A percentile compares a stretch with the other conserved stretches of the same genome.
Evolutionary conservation across 257 asterid genomes (phyloP).

Genomic region (Jacaranda copaia): DNA sequence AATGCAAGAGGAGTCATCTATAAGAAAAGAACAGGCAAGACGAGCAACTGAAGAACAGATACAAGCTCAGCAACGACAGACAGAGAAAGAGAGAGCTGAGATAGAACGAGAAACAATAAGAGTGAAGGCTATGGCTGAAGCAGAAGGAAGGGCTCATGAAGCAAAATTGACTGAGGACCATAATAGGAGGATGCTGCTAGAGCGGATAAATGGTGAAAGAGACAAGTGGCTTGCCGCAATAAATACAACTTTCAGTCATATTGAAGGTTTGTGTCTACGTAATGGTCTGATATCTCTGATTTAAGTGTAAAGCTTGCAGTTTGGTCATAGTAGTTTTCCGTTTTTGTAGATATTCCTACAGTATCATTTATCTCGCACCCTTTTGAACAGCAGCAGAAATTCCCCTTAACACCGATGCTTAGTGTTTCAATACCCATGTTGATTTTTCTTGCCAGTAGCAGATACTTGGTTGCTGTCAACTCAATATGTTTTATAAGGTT

Average conservation of each 20-base stretch:
- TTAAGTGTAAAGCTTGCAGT: slow-evolving; percentile 9
- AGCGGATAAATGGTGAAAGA: slow-evolving; percentile 81
- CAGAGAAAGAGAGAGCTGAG: slow-evolving; percentile 95
- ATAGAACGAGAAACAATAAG: slow-evolving; percentile 89
- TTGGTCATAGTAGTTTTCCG: slow-evolving; percentile 10
- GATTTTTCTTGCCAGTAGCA: not conserved
- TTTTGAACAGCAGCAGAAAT: not conserved
- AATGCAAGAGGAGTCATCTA: slow-evolving; percentile 94
- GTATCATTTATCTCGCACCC: not conserved
- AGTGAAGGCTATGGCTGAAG: slow-evolving; percentile 93
- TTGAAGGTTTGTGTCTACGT: slow-evolving; percentile 68
- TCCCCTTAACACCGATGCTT: not conserved
- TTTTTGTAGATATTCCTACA: not conserved
- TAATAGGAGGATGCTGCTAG: slow-evolving; percentile 85
- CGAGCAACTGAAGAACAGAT: slow-evolving; percentile 96
- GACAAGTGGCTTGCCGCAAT: slow-evolving; percentile 99
- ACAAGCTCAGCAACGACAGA: slow-evolving; percentile 90
- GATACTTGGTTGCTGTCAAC: too few species aligned
- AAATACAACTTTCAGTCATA: slow-evolving; percentile 88
- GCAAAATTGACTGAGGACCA: slow-evolving; percentile 93
- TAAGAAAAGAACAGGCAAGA: slow-evolving; percentile 88
- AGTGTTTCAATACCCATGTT: not conserved
- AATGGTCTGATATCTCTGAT: slow-evolving; percentile 15
- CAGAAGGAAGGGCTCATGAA: slow-evolving; percentile 94
- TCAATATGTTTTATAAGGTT: too few species aligned